Base-by-base conservation (phyloP, 306 rosid species). In the Dicorynia guianensis region DNA sequence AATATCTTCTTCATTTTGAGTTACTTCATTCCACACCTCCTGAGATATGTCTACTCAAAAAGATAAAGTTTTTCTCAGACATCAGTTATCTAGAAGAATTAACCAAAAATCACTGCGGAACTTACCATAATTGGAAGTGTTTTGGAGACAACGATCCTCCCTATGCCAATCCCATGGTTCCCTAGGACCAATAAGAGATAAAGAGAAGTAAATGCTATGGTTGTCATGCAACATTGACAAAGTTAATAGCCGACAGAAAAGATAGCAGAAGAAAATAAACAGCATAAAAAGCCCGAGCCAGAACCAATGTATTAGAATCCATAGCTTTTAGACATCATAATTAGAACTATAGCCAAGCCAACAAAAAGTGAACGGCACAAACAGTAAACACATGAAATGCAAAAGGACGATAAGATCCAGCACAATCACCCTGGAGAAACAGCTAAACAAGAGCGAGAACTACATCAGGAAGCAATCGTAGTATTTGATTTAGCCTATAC, bases 1-100 rank as follows among this genome's bases (percentile, higher is more conserved):
- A 72, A 88, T 79, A 71, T 90, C 88, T 59, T 90, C 96, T 81
- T 79, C 82, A 54, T 90, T 96, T 81, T 85, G 92, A 55, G 93
- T 81, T 77, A 85, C 91, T 17, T 86, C 93, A 78, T 76, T 89
- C 96, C 93, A 93, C 52, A 89, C 64, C 69, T 83, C 80, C 63
- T 84, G 89, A 39, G 95, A 75, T 77, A 85, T 80, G 8, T 84
- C 98, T 87, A 82, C 70, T 20, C 53, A 53, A 35, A 81, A 69
- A 33, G 82, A 67, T 9, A 71, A 20, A 53, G 5, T 4, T 4
- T 40, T 18, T 52, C 36, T 70, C 82, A 76, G 71, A 60, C 61
- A 81, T 48, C 12, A 4, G 34, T 30, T 38, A 46, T 30, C 40
- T 5, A 19, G 65, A 63, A 67, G 56, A 52, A 39, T 48, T 39